Base-by-base conservation (phyloP, 129 eudicot species). In the Apium graveolens region DNA sequence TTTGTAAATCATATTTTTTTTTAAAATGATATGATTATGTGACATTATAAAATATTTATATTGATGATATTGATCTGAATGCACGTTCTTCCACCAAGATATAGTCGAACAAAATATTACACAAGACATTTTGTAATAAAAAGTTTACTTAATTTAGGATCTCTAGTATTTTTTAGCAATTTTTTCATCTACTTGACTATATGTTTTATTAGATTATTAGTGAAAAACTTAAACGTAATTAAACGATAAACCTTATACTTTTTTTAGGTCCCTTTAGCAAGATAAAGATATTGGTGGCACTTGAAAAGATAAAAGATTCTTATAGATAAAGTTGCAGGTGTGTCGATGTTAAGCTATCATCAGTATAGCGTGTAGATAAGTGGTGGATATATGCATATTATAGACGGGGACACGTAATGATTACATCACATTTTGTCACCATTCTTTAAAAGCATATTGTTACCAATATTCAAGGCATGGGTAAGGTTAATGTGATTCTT, bases 341-440 rank as follows among this genome's bases (percentile, higher is more conserved):
- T 5, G 39, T 68, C 17, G 68, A 60, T 60, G 68, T 60, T 60
- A 60, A 26, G 68, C 34, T 26, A 60, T 60, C 16, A 60, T 2
- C 32, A 11, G 68, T 60, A n/a, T n/a, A n/a, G n/a, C n/a, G 65
- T 24, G 0, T 8, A n/a, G 65, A 57, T 57, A 57, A 57, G 65
- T 57, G 31, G 65, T 57, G 65, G 31, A 57, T 24, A 57, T n/a
- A 24, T 2, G 11, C 65, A n/a, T 55, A 24, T 10, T 60, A 11
- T 26, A 60, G 68, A 60, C 32, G 68, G 29, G 3, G 68, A 60
- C 68, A 60, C 68, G 68, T 60, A 68, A 68, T 68, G 73, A 68
- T 13, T 32, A 42, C 11, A 68, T 68, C 73, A 32, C 42, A 68
- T 3, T 5, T 68, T 68, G 73, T 35, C 73, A 68, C n/a, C 68